Evolutionary conservation across 1,139 yeast species (phyloP).

Genomic region (Pichia sp.): DNA sequence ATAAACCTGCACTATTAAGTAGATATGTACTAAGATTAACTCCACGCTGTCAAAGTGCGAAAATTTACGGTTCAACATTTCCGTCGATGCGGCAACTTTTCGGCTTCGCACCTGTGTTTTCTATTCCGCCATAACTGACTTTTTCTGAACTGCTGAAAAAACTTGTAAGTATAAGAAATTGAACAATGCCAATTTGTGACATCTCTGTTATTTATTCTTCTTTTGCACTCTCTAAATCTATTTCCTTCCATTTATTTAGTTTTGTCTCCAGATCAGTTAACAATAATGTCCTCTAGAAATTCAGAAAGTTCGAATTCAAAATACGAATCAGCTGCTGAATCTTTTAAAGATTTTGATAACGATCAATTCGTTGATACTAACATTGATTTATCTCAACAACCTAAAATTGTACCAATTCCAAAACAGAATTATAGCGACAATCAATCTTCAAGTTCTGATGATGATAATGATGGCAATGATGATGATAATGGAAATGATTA

Average conservation of each 20-base stretch:
- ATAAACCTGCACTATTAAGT: no score
- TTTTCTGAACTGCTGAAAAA: no score
- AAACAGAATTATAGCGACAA: not conserved
- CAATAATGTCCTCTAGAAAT: slow-evolving; percentile 8
- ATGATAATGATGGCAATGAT: not conserved
- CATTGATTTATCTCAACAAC: not conserved
- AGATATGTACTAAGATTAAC: no score
- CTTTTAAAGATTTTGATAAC: slow-evolving; percentile 4
- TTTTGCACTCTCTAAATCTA: no score
- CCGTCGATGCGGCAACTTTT: no score
- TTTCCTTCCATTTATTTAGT: not conserved
- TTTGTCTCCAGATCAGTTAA: not conserved
- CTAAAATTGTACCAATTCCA: not conserved
- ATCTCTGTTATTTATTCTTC: no score
- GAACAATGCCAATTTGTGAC: no score
- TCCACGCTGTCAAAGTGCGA: no score
- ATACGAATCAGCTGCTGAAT: slow-evolving; percentile 14
- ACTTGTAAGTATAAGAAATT: no score
- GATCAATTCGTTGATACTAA: not conserved
- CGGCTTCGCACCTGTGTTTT: no score
- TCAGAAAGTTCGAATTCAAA: slow-evolving; percentile 9
- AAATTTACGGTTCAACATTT: no score
- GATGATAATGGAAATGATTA: not conserved
- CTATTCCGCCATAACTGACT: no score
- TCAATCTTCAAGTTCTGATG: not conserved